These are phyloP conservation scores for Holtermanniella nyarrowii DNA, from an alignment of 768 basidiomycete species.

Conservation along the genomic window DNA sequence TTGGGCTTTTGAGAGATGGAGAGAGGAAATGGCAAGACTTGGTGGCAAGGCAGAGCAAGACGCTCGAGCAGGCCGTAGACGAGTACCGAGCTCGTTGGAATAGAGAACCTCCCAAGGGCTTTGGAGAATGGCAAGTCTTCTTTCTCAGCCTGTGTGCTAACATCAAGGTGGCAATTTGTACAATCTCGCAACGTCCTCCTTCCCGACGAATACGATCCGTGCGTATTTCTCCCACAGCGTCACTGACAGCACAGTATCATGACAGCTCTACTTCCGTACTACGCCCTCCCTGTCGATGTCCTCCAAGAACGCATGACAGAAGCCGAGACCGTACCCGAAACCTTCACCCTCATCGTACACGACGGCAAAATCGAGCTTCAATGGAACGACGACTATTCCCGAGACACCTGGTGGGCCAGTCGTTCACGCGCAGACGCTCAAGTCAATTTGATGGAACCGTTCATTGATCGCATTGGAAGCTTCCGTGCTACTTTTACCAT, in stretches of 20 bases:
- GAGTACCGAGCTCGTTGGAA: constrained; percentile 74
- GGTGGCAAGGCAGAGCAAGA: constrained; percentile 65
- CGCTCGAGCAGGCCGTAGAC: constrained; percentile 62
- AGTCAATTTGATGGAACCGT: constrained; percentile 42
- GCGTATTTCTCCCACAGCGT: constrained; percentile 2
- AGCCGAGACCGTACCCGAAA: constrained; percentile 38
- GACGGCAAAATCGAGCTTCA: constrained; percentile 41
- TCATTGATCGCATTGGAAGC: constrained; percentile 28
- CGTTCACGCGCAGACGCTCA: constrained; percentile 40
- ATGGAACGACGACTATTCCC: constrained; percentile 42
- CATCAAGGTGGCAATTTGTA: constrained; percentile 36
- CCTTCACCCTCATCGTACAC: constrained; percentile 40
- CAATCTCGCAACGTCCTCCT: constrained; percentile 31
- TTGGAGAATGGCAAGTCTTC: constrained; percentile 64
- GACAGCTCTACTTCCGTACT: constrained; percentile 38
- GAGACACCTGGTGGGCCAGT: constrained; percentile 41
- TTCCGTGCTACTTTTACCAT: constrained; percentile 42
- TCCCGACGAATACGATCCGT: constrained; percentile 41
- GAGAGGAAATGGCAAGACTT: constrained; percentile 59
- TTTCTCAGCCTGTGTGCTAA: background rate
- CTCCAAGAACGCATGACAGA: constrained; percentile 33
- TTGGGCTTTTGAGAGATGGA: constrained; percentile 71
- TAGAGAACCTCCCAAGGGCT: constrained; percentile 75
- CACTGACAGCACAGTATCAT: constrained; percentile 32
- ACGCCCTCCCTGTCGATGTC: constrained; percentile 33